phyloP scores from a whole-genome alignment of 1,284 basidiomycete genomes.

The Lentinus polychrous region DNA sequence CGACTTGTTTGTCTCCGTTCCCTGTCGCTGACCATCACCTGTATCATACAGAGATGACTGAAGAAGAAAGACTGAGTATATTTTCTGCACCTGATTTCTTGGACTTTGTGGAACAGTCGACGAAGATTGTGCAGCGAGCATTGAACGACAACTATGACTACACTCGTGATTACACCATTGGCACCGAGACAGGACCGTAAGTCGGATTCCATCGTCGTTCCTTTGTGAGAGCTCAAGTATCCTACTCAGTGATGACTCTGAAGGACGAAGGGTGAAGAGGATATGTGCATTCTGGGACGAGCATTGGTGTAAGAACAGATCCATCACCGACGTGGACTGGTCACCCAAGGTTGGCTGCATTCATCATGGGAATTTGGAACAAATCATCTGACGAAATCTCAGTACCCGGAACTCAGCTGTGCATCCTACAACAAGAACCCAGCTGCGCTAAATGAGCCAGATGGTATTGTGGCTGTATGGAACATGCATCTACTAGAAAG shows the following conservation, averaged over 20 bases:
- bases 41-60: conserved; percentile 59
- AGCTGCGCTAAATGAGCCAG: conserved; percentile 85
- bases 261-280: conserved; percentile 82
- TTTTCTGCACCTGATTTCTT: conserved; percentile 83
- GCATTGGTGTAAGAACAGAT: conserved; percentile 82
- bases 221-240: not conserved
- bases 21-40: not conserved
- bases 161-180: conserved; percentile 89
- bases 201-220: conserved; percentile 20
- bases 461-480: conserved; percentile 97
- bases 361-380: conserved; percentile 1
- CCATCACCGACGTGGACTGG: conserved; percentile 97
- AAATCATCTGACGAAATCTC: conserved; percentile 9
- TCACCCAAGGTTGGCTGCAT: conserved; percentile 71
- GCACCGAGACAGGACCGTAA: conserved; percentile 68
- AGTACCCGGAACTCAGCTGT: conserved; percentile 94
- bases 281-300: conserved; percentile 89
- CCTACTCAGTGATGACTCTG: conserved; percentile 70
- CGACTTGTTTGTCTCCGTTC: not conserved
- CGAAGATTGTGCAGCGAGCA: conserved; percentile 94
- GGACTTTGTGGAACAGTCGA: conserved; percentile 92
- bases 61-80: conserved; percentile 78
- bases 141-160: conserved; percentile 96
- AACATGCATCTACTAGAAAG: conserved; percentile 91
- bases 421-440: conserved; percentile 97